Percentiles rank a stretch among this genome's conserved stretches.
Conservation (phyloP, 768 basidiomycete genomes). For the Mrakia frigida region DNA sequence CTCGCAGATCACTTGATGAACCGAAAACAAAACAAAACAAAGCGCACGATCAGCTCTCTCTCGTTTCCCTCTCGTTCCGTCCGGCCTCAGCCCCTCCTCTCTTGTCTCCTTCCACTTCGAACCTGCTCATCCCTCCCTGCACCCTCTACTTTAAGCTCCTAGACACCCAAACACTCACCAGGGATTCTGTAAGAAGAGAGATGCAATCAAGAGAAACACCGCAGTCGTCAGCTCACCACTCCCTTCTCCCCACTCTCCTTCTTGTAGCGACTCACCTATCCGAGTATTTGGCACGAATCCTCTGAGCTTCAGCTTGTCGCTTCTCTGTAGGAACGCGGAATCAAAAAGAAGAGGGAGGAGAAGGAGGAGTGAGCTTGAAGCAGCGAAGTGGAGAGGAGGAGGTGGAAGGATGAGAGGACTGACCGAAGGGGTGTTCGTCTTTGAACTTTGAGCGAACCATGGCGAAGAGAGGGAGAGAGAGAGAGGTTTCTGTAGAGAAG, state of each 20-base stretch:
- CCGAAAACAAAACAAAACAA: not conserved
- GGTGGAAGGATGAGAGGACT: slow-evolving; percentile 40
- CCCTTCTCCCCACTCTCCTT: not conserved
- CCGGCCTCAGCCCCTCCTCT: not conserved
- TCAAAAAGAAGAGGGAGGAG: not conserved
- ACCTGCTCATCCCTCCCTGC: not conserved
- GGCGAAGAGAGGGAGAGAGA: not conserved
- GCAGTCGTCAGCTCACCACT: not conserved
- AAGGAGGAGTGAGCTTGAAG: not conserved
- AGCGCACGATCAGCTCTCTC: slow-evolving; percentile 17
- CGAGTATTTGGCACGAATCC: slow-evolving; percentile 96
- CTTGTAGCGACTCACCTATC: slow-evolving; percentile 43
- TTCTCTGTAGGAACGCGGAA: slow-evolving; percentile 65
- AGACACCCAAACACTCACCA: slow-evolving; percentile 9
- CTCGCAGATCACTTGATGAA: slow-evolving; percentile 99
- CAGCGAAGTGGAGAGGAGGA: not conserved
- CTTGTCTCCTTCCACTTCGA: not conserved
- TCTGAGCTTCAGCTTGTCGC: slow-evolving; percentile 97
- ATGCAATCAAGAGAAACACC: not conserved
- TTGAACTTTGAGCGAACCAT: slow-evolving; percentile 48
- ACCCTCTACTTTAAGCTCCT: not conserved
- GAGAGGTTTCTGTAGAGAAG: not conserved
- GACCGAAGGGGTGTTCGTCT: slow-evolving; percentile 98
- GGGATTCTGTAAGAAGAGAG: slow-evolving; percentile 19
- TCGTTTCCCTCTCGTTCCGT: not conserved